phyloP scores from a whole-genome alignment of 352 stramenopile species.

The Phytopythium litorale region DNA sequence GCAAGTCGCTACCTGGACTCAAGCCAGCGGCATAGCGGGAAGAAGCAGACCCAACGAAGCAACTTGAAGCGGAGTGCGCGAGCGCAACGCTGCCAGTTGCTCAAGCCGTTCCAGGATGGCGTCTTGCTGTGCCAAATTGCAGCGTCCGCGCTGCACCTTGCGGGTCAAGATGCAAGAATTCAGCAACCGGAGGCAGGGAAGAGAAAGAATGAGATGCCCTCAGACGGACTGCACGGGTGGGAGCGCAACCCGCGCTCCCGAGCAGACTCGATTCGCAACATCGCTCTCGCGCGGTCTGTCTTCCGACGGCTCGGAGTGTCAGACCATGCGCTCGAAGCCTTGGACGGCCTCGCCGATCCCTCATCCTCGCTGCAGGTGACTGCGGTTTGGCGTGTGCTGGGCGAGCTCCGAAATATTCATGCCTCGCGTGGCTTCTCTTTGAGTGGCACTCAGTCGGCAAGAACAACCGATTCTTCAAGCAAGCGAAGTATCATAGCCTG shows the following conservation, averaged over 20 bases:
- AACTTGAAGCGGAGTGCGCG: neutral
- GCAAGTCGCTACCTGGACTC: neutral
- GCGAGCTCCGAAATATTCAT: neutral
- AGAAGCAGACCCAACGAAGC: too few relatives aligned
- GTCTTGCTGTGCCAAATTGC: constrained; percentile 37
- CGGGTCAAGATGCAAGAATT: neutral
- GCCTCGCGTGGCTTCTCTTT: neutral
- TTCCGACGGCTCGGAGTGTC: constrained; percentile 8
- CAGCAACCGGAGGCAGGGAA: neutral
- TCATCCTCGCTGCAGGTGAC: neutral
- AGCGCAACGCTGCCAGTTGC: neutral
- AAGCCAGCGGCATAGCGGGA: neutral
- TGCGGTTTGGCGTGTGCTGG: neutral
- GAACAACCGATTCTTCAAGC: neutral
- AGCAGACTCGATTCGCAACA: constrained; percentile 13
- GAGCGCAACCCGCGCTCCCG: constrained; percentile 7
- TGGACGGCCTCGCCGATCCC: neutral
- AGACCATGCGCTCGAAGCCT: neutral
- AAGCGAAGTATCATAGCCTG: neutral
- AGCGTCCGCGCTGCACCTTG: constrained; percentile 9
- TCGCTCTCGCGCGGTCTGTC: constrained; percentile 8
- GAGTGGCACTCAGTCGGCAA: neutral
- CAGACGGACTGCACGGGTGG: neutral
- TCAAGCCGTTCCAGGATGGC: constrained; percentile 22
- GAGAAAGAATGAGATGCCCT: too few relatives aligned